These are phyloP conservation scores for Paracorniculantispora psalliotae DNA, from an alignment of 2,329 filamentous ascomycete genomes.

Conservation along the genomic window DNA sequence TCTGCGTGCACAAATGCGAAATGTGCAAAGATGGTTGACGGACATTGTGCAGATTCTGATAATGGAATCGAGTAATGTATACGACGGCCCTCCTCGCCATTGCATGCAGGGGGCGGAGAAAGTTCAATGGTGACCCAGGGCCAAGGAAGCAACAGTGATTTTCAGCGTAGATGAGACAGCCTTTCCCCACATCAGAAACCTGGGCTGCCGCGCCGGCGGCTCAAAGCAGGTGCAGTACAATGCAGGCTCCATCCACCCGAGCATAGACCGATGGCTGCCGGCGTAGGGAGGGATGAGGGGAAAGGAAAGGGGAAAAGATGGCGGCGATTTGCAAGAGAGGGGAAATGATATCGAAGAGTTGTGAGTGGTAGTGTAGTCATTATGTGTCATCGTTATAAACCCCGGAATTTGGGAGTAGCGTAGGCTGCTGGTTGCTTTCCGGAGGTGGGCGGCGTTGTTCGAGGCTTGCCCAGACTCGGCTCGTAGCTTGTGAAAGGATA, in stretches of 20 bases:
- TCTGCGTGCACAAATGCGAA: not conserved
- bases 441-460: not conserved
- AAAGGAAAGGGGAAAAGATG: not conserved
- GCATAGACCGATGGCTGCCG: conserved; percentile 11
- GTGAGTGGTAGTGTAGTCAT: conserved; percentile 4
- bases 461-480: not conserved
- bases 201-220: not conserved
- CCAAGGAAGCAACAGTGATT: too few species aligned
- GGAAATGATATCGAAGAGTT: not conserved
- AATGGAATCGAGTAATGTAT: too few species aligned
- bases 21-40: too few species aligned
- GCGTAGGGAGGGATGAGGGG: not conserved
- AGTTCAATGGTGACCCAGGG: too few species aligned
- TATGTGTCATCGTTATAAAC: conserved; percentile 4
- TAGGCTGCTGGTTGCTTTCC: not conserved
- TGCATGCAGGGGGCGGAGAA: too few species aligned
- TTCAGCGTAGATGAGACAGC: not conserved
- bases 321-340: not conserved
- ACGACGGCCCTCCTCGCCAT: too few species aligned
- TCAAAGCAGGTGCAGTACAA: not conserved
- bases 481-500: not conserved
- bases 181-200: not conserved
- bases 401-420: not conserved
- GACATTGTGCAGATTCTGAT: too few species aligned
- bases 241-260: conserved; percentile 10